Percentiles rank a stretch among this genome's conserved stretches.
Evolutionary conservation across 257 asterid species (phyloP).

Genomic region (Solanum pinnatisectum): DNA sequence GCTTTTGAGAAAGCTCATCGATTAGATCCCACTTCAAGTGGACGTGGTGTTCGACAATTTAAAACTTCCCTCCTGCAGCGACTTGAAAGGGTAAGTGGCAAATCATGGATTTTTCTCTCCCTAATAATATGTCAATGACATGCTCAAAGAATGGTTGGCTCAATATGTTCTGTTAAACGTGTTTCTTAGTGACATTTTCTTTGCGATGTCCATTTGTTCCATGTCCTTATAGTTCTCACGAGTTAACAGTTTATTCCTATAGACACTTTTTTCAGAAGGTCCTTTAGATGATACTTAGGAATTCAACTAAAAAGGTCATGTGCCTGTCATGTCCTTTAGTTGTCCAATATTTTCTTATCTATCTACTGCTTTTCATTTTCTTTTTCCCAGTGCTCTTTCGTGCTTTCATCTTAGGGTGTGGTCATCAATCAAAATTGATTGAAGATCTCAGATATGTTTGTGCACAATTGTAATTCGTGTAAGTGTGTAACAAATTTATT

Average conservation of each 20-base stretch:
- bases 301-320: not conserved
- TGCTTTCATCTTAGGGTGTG: not conserved
- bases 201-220: not conserved
- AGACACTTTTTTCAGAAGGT: not conserved
- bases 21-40: constrained; percentile 93
- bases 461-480: not conserved
- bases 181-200: not conserved
- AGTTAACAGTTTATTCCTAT: not conserved
- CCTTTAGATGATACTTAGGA: not conserved
- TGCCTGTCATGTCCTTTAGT: not conserved
- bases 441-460: not conserved
- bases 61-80: constrained; percentile 95
- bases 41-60: constrained; percentile 98
- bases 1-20: constrained; percentile 97
- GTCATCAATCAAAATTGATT: not conserved
- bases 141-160: not conserved
- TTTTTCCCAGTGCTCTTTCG: not conserved
- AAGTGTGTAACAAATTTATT: not conserved
- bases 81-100: constrained; percentile 66
- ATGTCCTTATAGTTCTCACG: not conserved
- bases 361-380: not conserved
- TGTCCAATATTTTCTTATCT: not conserved
- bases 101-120: constrained; percentile 1
- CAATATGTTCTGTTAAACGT: not conserved
- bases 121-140: not conserved